These are phyloP conservation scores for Pistacia atlantica DNA, from an alignment of 345 rosid species.

Conservation along the genomic window DNA sequence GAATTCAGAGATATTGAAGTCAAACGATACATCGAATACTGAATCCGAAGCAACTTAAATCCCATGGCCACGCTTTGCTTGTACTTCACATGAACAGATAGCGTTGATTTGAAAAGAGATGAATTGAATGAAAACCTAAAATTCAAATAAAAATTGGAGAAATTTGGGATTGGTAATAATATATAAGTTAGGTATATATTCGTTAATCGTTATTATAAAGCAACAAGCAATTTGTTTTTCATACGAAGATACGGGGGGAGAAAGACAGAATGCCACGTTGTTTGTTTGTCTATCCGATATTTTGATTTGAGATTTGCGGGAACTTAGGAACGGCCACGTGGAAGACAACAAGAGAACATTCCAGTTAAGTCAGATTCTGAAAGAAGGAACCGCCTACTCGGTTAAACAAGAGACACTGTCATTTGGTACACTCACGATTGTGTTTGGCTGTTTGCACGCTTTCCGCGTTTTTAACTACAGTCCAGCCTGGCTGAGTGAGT, in stretches of 20 bases:
- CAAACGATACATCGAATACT: not conserved
- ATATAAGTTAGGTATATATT: not conserved
- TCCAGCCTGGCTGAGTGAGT: no score
- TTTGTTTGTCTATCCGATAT: no score
- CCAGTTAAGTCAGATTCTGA: not conserved
- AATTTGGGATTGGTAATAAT: constrained; percentile 2
- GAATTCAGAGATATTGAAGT: constrained; percentile 10
- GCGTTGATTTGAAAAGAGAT: not conserved
- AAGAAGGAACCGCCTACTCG: not conserved
- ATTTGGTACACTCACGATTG: not conserved
- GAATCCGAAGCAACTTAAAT: constrained; percentile 2
- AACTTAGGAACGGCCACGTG: constrained; percentile 29
- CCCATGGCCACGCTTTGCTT: constrained; percentile 32
- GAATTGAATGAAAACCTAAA: not conserved
- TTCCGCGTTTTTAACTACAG: no score
- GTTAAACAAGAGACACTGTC: not conserved
- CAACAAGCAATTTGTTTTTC: not conserved
- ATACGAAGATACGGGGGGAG: not conserved
- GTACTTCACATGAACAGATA: constrained; percentile 22
- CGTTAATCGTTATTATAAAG: not conserved
- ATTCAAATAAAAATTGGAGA: not conserved
- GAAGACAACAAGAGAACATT: not conserved
- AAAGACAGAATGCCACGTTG: not conserved
- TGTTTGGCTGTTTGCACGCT: not conserved
- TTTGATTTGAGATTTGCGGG: not conserved